Conservation (phyloP, 2,329 filamentous ascomycete genomes). For the Epichloe sylvatica region DNA sequence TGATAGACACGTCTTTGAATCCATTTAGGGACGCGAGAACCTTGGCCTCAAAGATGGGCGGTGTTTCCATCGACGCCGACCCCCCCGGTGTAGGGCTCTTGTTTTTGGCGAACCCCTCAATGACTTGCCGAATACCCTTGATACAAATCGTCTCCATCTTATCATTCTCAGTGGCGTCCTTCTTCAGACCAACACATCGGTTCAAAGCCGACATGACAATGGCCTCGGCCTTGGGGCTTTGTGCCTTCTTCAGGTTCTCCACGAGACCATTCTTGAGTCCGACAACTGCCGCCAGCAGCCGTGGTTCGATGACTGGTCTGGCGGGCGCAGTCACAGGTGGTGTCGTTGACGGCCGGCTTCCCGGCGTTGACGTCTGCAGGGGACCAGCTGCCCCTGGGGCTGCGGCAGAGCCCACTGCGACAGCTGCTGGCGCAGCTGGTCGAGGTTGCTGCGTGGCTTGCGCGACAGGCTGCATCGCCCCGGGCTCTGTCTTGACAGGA, state of each 20-base stretch:
- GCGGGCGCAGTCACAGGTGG: constrained; percentile 14
- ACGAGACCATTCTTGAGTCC: constrained; percentile 34
- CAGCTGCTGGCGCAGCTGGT: constrained; percentile 6
- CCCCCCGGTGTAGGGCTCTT: constrained; percentile 21
- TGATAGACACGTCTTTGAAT: constrained; percentile 33
- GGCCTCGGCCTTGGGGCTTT: constrained; percentile 28
- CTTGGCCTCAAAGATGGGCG: constrained; percentile 23
- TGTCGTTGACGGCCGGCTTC: constrained; percentile 14
- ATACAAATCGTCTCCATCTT: constrained; percentile 34
- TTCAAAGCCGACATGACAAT: constrained; percentile 41
- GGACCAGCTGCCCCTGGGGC: constrained; percentile 3
- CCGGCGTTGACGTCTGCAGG: constrained; percentile 8
- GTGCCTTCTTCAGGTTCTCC: constrained; percentile 29
- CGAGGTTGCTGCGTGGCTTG: constrained; percentile 9
- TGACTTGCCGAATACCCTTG: constrained; percentile 27
- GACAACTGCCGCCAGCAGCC: constrained; percentile 27
- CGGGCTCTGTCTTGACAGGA: constrained; percentile 18
- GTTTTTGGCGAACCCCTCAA: constrained; percentile 28
- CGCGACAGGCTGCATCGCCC: constrained; percentile 8
- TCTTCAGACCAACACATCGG: constrained; percentile 34
- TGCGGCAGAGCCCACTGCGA: background rate
- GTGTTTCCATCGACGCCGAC: constrained; percentile 13
- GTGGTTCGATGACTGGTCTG: constrained; percentile 29
- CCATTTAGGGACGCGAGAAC: constrained; percentile 28
- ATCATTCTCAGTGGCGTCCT: constrained; percentile 28